Conservation (phyloP, 176 grass and related monocot species). For the Carex pumila region DNA sequence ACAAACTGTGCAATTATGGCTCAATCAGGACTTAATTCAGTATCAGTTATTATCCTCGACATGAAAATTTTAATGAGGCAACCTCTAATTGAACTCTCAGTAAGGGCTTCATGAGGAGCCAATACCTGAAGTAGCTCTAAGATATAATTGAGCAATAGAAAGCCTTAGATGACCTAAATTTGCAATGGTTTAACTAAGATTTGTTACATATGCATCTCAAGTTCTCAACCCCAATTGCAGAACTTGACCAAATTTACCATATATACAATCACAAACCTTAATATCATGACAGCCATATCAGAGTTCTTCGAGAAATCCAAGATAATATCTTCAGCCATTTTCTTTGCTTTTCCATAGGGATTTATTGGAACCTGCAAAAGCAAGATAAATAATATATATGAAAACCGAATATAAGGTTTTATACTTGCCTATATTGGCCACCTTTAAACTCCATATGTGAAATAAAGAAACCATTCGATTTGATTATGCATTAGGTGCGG, state of each 20-base stretch:
- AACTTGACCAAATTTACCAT: neutral
- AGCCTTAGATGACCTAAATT: neutral
- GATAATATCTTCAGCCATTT: conserved; percentile 99
- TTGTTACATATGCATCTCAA: neutral
- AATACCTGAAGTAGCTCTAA: neutral
- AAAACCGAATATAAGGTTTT: neutral
- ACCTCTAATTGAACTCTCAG: neutral
- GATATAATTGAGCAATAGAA: neutral
- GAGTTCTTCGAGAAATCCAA: conserved; percentile 84
- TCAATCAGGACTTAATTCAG: neutral
- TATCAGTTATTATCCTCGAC: neutral
- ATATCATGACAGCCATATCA: conserved; percentile 94
- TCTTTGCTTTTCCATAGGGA: conserved; percentile 94
- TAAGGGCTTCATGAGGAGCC: neutral
- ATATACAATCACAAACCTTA: conserved; percentile 45
- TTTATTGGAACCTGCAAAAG: conserved; percentile 72
- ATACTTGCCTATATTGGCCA: neutral
- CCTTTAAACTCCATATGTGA: neutral
- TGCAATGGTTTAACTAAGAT: neutral
- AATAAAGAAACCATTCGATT: neutral
- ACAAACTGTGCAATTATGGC: neutral
- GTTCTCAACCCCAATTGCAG: neutral
- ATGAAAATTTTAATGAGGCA: neutral
- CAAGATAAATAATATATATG: conserved; percentile 5
- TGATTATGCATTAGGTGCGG: neutral